A percentile compares a stretch with the other conserved stretches of the same genome.
phyloP scores from a whole-genome alignment of 1,139 yeast genomes.

The Hemisphaericaspora xylofermentans region DNA sequence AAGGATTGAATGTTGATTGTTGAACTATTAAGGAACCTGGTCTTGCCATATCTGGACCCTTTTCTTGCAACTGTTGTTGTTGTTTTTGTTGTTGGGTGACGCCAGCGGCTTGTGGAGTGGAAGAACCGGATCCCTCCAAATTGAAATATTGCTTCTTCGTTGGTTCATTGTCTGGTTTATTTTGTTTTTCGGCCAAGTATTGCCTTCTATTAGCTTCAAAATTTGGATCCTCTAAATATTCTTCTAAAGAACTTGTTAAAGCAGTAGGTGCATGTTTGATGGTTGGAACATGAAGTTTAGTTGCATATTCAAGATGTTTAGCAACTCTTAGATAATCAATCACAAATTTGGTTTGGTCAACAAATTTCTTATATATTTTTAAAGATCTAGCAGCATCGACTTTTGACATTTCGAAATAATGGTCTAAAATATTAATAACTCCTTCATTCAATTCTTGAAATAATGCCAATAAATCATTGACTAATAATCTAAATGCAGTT shows the following conservation, averaged over 20 bases:
- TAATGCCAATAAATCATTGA: slow-evolving; percentile 77
- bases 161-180: slow-evolving; percentile 18
- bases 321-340: slow-evolving; percentile 87
- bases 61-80: neutral
- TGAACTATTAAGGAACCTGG: slow-evolving; percentile 36
- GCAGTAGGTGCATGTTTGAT: slow-evolving; percentile 97
- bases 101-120: slow-evolving; percentile 12
- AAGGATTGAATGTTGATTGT: slow-evolving; percentile 47
- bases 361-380: slow-evolving; percentile 79
- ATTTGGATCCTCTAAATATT: slow-evolving; percentile 82
- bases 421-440: slow-evolving; percentile 86
- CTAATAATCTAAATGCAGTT: slow-evolving; percentile 82
- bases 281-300: slow-evolving; percentile 90
- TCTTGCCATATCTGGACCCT: slow-evolving; percentile 19
- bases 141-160: slow-evolving; percentile 1
- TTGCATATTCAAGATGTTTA: slow-evolving; percentile 80
- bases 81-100: slow-evolving; percentile 7
- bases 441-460: slow-evolving; percentile 94
- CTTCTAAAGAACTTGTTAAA: slow-evolving; percentile 80
- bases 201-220: slow-evolving; percentile 79
- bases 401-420: slow-evolving; percentile 88
- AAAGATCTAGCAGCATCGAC: slow-evolving; percentile 86
- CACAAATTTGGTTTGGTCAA: slow-evolving; percentile 82
- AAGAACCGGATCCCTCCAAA: neutral
- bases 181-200: slow-evolving; percentile 59